Evolutionary conservation across 495 filamentous ascomycete species (phyloP), one percentile per base, ranked within the genome.

Genomic region (Talaromyces liani): DNA sequence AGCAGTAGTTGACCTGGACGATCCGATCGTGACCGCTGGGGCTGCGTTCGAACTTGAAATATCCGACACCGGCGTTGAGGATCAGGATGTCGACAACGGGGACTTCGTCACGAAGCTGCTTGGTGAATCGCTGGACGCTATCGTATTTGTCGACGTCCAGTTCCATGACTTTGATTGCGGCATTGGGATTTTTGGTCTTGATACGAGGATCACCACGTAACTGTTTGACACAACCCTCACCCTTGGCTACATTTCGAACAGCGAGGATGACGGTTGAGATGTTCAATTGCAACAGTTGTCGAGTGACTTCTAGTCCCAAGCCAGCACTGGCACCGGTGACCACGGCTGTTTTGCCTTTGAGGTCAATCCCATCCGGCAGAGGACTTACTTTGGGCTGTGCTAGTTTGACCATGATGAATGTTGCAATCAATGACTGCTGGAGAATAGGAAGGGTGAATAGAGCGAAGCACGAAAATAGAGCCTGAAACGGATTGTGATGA

Each of bases 1-100:
- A 74, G 49, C 65, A 64, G 60, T 73, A 70, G 51, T 77, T 78
- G 60, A 77, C 69, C 59, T 77, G 75, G 16, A 69, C 49, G 14
- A 61, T 63, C 4, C 64, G 60, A 47, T 77, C 72, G 58, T 77
- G 73, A 31, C 75, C 75, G 25, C 34, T 65, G 14, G 67, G 57
- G 49, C 64, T 71, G n/a, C 64, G 54, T 33, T 68, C 59, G 16
- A 63, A 67, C 31, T 67, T 67, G 33, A 71, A 18, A 27, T 61
- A 31, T 12, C 65, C 60, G 20, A 70, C 67, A 1, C 74, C 75
- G 0, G 74, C 75, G 57, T 78, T 78, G 25, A 75, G 69, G 31
- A 77, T 57, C 24, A 75, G 64, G 31, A 71, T 65, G 61, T 77
- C 58, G 24, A 75, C 64, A 1, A 63, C 54, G 3, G 64, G 62